A percentile compares a stretch with the other conserved stretches of the same genome.
phyloP scores from a whole-genome alignment of 345 rosid genomes.

The Jatropha curcas region DNA sequence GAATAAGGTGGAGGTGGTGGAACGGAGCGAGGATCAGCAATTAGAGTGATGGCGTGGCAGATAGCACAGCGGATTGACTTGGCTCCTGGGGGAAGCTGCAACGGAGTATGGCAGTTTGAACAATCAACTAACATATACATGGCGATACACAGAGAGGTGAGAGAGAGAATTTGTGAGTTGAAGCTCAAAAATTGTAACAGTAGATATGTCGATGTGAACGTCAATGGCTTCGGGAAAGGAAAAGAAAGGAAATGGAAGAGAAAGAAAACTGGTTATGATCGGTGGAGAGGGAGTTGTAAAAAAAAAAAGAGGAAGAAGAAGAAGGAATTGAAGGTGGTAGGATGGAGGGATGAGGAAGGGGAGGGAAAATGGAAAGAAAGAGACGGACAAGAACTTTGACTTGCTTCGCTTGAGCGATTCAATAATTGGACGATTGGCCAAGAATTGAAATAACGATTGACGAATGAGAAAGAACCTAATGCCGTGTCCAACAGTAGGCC shows the following conservation, averaged over 20 bases:
- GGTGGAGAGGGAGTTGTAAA: neutral
- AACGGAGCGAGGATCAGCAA: constrained; percentile 37
- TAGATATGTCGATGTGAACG: neutral
- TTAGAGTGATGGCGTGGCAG: constrained; percentile 56
- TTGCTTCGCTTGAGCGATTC: too few relatives aligned
- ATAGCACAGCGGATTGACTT: constrained; percentile 68
- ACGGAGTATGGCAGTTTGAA: constrained; percentile 63
- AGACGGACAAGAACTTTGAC: too few relatives aligned
- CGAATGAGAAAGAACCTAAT: too few relatives aligned
- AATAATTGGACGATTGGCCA: too few relatives aligned
- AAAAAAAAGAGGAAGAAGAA: neutral
- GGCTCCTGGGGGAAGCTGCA: constrained; percentile 70
- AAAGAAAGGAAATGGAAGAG: neutral
- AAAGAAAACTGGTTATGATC: neutral
- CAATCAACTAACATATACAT: constrained; percentile 66
- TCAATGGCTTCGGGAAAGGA: neutral
- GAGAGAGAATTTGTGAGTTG: too few relatives aligned
- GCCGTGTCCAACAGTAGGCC: too few relatives aligned
- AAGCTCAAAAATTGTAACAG: neutral
- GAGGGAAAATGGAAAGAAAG: neutral
- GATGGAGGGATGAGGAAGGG: too few relatives aligned
- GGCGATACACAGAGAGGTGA: neutral
- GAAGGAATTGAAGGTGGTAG: too few relatives aligned
- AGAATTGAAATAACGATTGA: too few relatives aligned
- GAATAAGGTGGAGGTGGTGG: constrained; percentile 14